A percentile compares a stretch with the other conserved stretches of the same genome.
Evolutionary conservation across 306 rosid species (phyloP).

Genomic region (Hippophae rhamnoides): DNA sequence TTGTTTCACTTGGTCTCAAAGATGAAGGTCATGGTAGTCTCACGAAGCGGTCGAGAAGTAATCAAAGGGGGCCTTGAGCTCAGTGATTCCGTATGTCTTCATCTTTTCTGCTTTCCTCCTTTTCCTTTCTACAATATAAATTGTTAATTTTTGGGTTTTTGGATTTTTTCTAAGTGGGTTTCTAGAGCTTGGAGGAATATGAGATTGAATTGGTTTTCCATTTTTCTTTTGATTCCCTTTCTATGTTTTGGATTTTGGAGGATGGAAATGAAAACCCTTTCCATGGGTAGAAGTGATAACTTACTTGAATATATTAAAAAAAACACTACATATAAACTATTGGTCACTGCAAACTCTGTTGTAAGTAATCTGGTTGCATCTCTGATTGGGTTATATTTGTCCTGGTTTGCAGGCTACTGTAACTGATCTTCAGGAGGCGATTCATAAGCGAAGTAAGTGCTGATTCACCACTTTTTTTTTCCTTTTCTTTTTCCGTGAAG

Average conservation of each 20-base stretch:
- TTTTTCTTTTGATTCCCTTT: no score
- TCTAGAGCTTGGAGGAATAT: no score
- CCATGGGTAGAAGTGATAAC: no score
- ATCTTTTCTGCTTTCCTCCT: not conserved
- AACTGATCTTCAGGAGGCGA: conserved; percentile 87
- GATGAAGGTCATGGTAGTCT: conserved; percentile 79
- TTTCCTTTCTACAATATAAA: not conserved
- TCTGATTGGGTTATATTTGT: conserved; percentile 14
- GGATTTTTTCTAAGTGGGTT: no score
- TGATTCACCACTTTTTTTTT: conserved; percentile 5
- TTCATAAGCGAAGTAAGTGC: conserved; percentile 72
- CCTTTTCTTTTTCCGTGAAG: no score
- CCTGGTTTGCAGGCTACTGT: conserved; percentile 64
- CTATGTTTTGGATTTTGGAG: no score
- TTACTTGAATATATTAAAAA: not conserved
- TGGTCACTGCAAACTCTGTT: not conserved
- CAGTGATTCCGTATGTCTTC: conserved; percentile 54
- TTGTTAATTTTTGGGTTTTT: not conserved
- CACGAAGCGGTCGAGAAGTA: conserved; percentile 75
- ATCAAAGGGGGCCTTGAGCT: conserved; percentile 75
- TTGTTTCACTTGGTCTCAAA: conserved; percentile 15
- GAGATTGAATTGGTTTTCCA: no score
- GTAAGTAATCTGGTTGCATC: conserved; percentile 6
- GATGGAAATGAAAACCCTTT: no score
- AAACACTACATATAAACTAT: not conserved